These are phyloP conservation scores for Tagetes patula DNA, from an alignment of 129 eudicot genomes.

Conservation along the genomic window DNA sequence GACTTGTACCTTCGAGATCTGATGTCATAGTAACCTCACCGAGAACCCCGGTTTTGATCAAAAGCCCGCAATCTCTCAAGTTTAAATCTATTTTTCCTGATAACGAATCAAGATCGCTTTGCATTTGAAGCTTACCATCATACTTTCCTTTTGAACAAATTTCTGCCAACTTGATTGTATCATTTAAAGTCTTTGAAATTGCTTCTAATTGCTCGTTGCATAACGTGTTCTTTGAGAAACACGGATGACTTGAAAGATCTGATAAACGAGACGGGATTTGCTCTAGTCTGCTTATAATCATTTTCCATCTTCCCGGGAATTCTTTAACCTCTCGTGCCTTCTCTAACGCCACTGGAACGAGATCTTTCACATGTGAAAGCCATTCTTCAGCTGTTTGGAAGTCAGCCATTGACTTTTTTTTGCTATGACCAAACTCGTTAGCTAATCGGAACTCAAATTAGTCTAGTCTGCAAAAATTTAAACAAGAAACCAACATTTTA, in stretches of 20 bases:
- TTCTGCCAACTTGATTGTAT: slow-evolving; percentile 59
- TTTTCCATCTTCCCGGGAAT: slow-evolving; percentile 82
- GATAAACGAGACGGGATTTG: slow-evolving; percentile 75
- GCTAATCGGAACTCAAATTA: slow-evolving; percentile 15
- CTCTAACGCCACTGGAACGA: slow-evolving; percentile 66
- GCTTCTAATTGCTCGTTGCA: slow-evolving; percentile 89
- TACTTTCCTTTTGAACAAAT: slow-evolving; percentile 54
- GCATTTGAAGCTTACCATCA: slow-evolving; percentile 91
- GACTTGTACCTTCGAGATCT: slow-evolving; percentile 46
- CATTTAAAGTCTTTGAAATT: slow-evolving; percentile 63
- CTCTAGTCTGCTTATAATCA: slow-evolving; percentile 69
- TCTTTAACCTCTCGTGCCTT: slow-evolving; percentile 74
- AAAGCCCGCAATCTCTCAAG: slow-evolving; percentile 78
- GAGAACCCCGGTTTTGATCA: slow-evolving; percentile 93
- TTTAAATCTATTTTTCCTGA: slow-evolving; percentile 75
- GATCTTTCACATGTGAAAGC: slow-evolving; percentile 67
- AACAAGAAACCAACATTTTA: not conserved
- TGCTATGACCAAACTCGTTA: slow-evolving; percentile 2
- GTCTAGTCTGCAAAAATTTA: slow-evolving; percentile 27
- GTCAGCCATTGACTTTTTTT: slow-evolving; percentile 29
- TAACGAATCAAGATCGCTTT: slow-evolving; percentile 78
- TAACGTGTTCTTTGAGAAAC: slow-evolving; percentile 74
- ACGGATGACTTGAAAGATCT: slow-evolving; percentile 84
- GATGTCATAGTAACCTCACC: slow-evolving; percentile 63
- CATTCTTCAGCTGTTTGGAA: slow-evolving; percentile 60